Evolutionary conservation across 2,329 filamentous ascomycete species (phyloP), one percentile per base, ranked within the genome.

Genomic region (Monosporascus cannonballus): DNA sequence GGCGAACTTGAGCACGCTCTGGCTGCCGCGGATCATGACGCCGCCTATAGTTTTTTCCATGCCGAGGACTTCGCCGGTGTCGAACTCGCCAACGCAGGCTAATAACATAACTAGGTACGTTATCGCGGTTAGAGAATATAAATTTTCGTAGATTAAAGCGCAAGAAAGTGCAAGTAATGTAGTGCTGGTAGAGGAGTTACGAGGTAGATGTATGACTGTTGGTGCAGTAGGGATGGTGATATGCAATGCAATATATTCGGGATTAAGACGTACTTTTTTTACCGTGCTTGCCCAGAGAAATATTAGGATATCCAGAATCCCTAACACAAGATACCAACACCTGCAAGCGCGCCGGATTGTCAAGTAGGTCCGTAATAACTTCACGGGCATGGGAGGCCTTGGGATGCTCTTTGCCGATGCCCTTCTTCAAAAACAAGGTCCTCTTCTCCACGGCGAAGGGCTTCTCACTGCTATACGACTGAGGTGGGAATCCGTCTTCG

Each of bases 21-120:
- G 25, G 4, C 52, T 38, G 8, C 58, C 54, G 22, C 55, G 59
- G 0, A 51, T 36, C 0, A 51, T 59, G 3, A 65, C 56, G 0
- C 57, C 50, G 0, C 63, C 63, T 14, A 63, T 55, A 0, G 62
- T 64, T 36, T 65, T 65, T 1, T 47, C 54, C 4, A 36, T 36
- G 20, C 59, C 52, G 9, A 64, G 50, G 11, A 18, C 24, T 0
- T 60, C 50, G 7, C 59, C 61, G 0, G 59, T 62, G 9, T 58
- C 46, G 2, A 64, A 25, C 0, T 57, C 51, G 20, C 25, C 42
- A 14, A 46, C n/a, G 8, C 24, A 25, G 25, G 24, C 42, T 3
- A 46, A 46, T 3, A 46, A 22, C 25, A 27, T 46, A 8, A 46
- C 42, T 46, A 46, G 6, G 24, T 46, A 22, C 20, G 20, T 20